These are phyloP conservation scores for Cenchrus americanus DNA, from an alignment of 176 grass and related monocot genomes.

Conservation along the genomic window DNA sequence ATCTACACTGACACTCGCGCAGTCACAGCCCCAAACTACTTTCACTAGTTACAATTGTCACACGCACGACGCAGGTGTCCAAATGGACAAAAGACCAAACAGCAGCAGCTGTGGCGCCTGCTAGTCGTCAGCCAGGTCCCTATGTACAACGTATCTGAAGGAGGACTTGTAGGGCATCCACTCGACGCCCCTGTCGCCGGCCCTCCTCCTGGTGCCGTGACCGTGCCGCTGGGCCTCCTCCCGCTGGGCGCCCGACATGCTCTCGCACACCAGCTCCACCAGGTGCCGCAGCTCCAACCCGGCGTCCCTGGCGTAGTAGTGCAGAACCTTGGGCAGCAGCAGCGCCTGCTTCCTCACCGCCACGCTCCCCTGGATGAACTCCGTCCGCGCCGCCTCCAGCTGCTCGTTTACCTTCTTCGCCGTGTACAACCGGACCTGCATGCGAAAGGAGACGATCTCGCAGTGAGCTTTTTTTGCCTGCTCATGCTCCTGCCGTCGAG, in stretches of 20 bases:
- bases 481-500: background rate
- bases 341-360: slow-evolving; percentile 62
- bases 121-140: slow-evolving; percentile 67
- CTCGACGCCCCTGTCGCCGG: slow-evolving; percentile 67
- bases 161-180: slow-evolving; percentile 91
- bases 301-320: slow-evolving; percentile 84
- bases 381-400: slow-evolving; percentile 61
- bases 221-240: slow-evolving; percentile 51
- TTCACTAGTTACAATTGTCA: slow-evolving; percentile 25
- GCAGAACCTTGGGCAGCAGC: slow-evolving; percentile 85
- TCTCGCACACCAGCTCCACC: slow-evolving; percentile 78
- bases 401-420: slow-evolving; percentile 72
- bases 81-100: background rate
- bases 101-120: background rate
- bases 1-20: background rate
- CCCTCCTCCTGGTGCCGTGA: slow-evolving; percentile 49
- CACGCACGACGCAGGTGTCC: background rate
- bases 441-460: background rate
- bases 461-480: background rate
- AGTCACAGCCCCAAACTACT: background rate
- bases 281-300: slow-evolving; percentile 67
- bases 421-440: slow-evolving; percentile 80
- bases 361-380: slow-evolving; percentile 79
- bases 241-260: slow-evolving; percentile 57
- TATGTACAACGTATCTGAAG: slow-evolving; percentile 95